Base-by-base conservation (phyloP, 805 yeast species). In the Candida sphagnicola region DNA sequence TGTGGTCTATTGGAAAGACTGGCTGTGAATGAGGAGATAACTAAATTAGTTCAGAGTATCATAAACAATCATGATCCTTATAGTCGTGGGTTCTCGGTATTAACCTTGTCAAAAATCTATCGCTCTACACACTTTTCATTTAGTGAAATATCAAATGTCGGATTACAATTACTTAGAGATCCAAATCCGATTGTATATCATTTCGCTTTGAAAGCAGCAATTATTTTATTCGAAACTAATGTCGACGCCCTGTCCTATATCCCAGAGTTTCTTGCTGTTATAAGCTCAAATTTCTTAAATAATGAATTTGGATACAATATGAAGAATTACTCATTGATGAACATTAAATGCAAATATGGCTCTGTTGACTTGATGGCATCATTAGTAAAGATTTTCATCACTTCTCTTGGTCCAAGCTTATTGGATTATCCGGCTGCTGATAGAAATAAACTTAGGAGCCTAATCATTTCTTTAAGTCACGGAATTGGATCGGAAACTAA, bases 171-270 rank as follows among this genome's bases (percentile, higher is more conserved):
- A 19, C 57, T 81, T 3, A 63, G 63, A 15, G 98, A 91, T 57
- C 90, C 96, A 0, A 91, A 90, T 54, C 96, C 96, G 0, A 64
- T 77, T 1, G 89, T 93, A 13, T 90, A 86, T 54, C 72, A 77
- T 39, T 82, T 89, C 72, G 71, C 91, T 1, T 56, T 89, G 48
- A 74, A 74, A 34, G 75, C 93, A 0, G 54, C 84, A 31, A 59
- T 75, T 2, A 61, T 74, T 1, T 56, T 85, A 10, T 64, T 89
- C 21, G 78, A 77, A 28, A 76, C 74, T 24, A 79, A 81, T 35
- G 44, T 75, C 8, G 70, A 76, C 17, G 75, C 72, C 39, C 61
- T 71, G 11, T 18, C 40, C 1, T 45, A 44, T 34, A 68, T 81
- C 1, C 56, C 74, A 2, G 65, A 65, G 13, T 50, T 81, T 0